Base-by-base conservation (phyloP, 345 rosid genomes). In the Iberis pinnata region DNA sequence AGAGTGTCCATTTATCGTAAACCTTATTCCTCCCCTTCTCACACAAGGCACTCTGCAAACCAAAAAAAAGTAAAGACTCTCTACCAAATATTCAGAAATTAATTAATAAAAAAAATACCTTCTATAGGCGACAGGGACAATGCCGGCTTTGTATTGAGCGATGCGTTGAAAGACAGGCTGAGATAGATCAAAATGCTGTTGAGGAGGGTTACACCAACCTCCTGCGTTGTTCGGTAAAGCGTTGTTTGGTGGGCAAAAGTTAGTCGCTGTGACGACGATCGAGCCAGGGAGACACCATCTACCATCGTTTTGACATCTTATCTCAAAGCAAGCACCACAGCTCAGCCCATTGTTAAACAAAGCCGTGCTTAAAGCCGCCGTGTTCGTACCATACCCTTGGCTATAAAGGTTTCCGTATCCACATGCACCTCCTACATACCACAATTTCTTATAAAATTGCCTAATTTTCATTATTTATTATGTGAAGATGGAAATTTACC, bases 161-260 rank as follows among this genome's bases (percentile, higher is more conserved):
- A 84, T 81, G 49, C 73, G 88, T 68, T 84, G 88, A 79, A 81
- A 84, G 9, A 84, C 86, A 22, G 88, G 88, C 62, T 84, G 93
- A 43, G 93, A 77, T 48, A 84, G 88, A 57, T 84, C 93, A 48
- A 84, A 84, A 60, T 84, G 93, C 2, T 81, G 80, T 40, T 55
- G 83, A 13, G 93, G 93, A 62, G 93, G 93, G 72, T 84, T 84
- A 76, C 93, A 84, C 93, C 93, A 84, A 17, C 93, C 93, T 3
- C 93, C 93, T 2, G 73, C 77, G 70, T 81, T 73, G 68, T 84
- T 84, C 0, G 93, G 88, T 18, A 84, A 76, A 19, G 82, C 93
- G 49, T 69, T 77, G 80, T 84, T 84, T 2, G 93, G 93, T 0
- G 93, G 93, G 64, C 93, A 84, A 60, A 84, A 84, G 71, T 84